Evolutionary conservation across 192 early-diverging fungal species (phyloP), one percentile per base, ranked within the genome.

Genomic region (Thamnidium elegans): DNA sequence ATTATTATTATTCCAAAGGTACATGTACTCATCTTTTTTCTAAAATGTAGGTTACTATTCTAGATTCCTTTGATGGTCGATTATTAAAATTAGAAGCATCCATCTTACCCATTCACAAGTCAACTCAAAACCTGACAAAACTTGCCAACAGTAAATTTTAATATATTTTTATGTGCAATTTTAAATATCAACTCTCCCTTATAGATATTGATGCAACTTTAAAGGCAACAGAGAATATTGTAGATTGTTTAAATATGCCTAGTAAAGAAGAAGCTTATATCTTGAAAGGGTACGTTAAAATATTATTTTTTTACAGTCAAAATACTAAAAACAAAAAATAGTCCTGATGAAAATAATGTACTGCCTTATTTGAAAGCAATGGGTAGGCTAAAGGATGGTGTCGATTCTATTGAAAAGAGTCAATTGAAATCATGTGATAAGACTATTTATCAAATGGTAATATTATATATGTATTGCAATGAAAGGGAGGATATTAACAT

Each of bases 51-150:
- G 77, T 79, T 4, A 77, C 73, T 47, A 90, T 92, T 71, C 67
- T 94, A 36, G 81, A 81, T 50, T 84, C 85, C 7, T 94, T 94
- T 73, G 92, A 92, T 62, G 79, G 79, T 21, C 78, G 92, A 58
- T 74, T 94, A 7, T 77, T 80, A 1, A 81, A 81, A 51, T 73
- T 94, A 3, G 89, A 94, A 67, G 79, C 79, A 1, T 90, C 87
- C 3, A 92, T 94, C 31, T 56, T 92, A 32, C 92, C 92, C 17
- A 92, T 94, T 62, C 90, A 94, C 56, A 78, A 79, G 43, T 81
- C 87, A 0, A 94, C 91, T 9, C 84, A 88, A 54, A 82, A 80
- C 55, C 72, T 94, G 50, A 92, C 91, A 5, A 78, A 77, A 47
- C 70, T 90, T 6, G 83, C 85, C 13, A 88, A 87, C 58, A 92